Evolutionary conservation across 2,329 filamentous ascomycete species (phyloP), one percentile per base, ranked within the genome.

Genomic region (Aspergillus thermomutatus): DNA sequence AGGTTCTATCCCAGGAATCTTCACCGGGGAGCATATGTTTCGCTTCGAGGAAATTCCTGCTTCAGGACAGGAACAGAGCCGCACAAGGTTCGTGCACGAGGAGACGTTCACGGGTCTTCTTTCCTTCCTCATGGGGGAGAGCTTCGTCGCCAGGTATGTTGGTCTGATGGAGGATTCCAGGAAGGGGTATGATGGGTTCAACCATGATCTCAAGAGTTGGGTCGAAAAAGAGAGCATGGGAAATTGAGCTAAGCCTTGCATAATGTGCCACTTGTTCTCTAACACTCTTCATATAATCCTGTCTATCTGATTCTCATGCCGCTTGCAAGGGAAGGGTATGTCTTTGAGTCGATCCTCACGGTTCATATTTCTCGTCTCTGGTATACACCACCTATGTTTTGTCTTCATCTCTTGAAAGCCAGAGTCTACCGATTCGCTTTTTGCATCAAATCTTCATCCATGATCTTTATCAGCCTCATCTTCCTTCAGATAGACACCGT

Each of bases 161-260:
- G 54, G 50, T 5, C 28, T 56, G 28, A 40, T 19, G 21, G 50
- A 34, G n/a, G n/a, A 52, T 21, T 50, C 50, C 1, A 9, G 7
- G 28, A 34, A 43, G 17, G 54, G 54, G 25, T 59, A 45, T 21
- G 54, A 49, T 4, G 17, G 31, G 6, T 59, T 53, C 28, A 59
- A 59, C 26, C 21, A 25, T 4, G 50, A 53, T 51, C 51, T 59
- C 11, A 56, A 56, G 34, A 41, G 14, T 4, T 59, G 57, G 57
- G 50, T 56, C 34, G 57, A 59, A 48, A 1, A 23, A 10, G 40
- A n/a, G 31, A n/a, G 14, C 10, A 27, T 14, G 26, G 41, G 11
- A 31, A 41, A 53, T 14, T 14, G 31, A 37, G 31, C 31, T 17
- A 17, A 14, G 31, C 14, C 31, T 7, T 4, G 14, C 17, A 17